Evolutionary conservation across 2,329 filamentous ascomycete genomes (phyloP).

Genomic region (Penicillium sp.): DNA sequence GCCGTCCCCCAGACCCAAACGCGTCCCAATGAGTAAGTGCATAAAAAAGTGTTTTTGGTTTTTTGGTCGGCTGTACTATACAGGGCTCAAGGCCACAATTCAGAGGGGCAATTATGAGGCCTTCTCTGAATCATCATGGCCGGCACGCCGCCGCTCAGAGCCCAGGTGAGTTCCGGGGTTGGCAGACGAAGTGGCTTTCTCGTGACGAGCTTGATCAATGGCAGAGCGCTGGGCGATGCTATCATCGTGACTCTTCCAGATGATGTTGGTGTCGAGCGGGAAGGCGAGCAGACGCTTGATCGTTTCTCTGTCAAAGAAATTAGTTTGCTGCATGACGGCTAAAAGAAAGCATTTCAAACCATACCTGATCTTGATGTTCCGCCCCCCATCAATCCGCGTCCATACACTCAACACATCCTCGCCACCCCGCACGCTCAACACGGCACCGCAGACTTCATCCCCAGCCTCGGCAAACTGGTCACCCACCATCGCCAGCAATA

Average conservation of each 20-base stretch:
- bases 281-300: slow-evolving; percentile 88
- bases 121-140: slow-evolving; percentile 48
- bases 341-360: slow-evolving; percentile 28
- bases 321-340: slow-evolving; percentile 15
- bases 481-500: slow-evolving; percentile 85
- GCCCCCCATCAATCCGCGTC: slow-evolving; percentile 89
- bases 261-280: slow-evolving; percentile 83
- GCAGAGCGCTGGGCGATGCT: slow-evolving; percentile 90
- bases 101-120: slow-evolving; percentile 30
- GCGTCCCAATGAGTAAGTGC: slow-evolving; percentile 37
- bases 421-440: slow-evolving; percentile 89
- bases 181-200: slow-evolving; percentile 60
- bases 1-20: slow-evolving; percentile 35
- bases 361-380: slow-evolving; percentile 94
- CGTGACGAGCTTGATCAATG: slow-evolving; percentile 87
- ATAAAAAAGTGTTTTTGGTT: slow-evolving; percentile 24
- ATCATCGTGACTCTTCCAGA: slow-evolving; percentile 95
- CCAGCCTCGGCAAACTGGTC: slow-evolving; percentile 91
- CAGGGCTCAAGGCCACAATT: slow-evolving; percentile 32
- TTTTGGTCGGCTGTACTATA: slow-evolving; percentile 39
- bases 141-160: slow-evolving; percentile 44
- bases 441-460: slow-evolving; percentile 92
- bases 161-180: slow-evolving; percentile 35
- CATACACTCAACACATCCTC: slow-evolving; percentile 98
- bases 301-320: slow-evolving; percentile 66